Evolutionary conservation across 179 eudicot genomes (phyloP), one percentile per base, ranked within the genome.

Genomic region (Beta macrorhiza): DNA sequence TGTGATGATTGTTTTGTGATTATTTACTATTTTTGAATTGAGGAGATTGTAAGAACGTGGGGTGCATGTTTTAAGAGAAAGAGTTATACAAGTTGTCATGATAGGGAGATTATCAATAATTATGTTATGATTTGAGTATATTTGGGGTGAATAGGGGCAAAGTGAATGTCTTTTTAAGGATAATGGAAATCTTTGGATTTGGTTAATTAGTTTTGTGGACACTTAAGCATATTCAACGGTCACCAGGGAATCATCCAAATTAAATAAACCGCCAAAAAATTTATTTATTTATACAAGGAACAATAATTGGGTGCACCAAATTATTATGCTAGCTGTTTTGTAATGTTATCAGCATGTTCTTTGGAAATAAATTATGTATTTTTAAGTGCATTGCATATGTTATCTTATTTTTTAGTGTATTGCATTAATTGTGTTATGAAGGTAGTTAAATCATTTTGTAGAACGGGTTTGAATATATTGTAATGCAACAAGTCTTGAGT

Each of bases 1-100:
- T 67, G 79, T 44, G 77, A 74, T 85, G 78, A 76, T 79, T 82
- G 83, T 71, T 68, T 82, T 52, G 79, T 42, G 82, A 68, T 47
- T 13, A 67, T 78, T 85, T 85, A 75, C 87, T 82, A 85, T 75
- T 62, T 84, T 85, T 85, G 83, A 80, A 59, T 74, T 78, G 45
- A 61, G 13, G 56, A 42, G 79, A 52, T 52, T 25, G 67, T 17
- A 61, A 51, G 75, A 85, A 85, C 80, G 80, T 82, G 84, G 80
- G 82, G 82, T 82, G 80, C 87, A 85, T 85, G 82, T 70, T 85
- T 82, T 49, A 62, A 59, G 65, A 45, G 55, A 45, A 71, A 78
- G 62, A 68, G 20, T 53, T 42, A 49, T 65, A 49, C 80, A 69
- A 79, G 78, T 76, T 80, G 86, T 62, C 83, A 76, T 79, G 71